phyloP scores from a whole-genome alignment of 2,329 filamentous ascomycete genomes.

The Aspergillus ruber region DNA sequence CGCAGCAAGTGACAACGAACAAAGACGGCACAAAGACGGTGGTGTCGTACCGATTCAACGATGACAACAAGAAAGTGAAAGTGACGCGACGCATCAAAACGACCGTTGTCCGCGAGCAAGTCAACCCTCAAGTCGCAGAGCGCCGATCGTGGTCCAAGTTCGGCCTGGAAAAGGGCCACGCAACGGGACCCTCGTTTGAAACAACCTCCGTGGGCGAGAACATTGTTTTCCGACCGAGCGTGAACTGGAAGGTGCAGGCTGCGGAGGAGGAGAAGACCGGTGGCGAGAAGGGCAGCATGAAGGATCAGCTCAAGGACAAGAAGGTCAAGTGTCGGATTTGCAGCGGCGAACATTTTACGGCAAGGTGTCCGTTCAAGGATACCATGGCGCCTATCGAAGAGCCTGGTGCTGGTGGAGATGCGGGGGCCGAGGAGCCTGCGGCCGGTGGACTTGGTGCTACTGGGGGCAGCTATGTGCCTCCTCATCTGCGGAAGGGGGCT shows the following conservation, averaged over 20 bases:
- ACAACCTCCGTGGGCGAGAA: conserved; percentile 95
- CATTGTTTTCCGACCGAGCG: conserved; percentile 88
- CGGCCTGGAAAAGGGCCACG: conserved; percentile 79
- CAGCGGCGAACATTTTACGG: conserved; percentile 97
- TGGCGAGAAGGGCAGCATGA: conserved; percentile 55
- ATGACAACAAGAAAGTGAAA: conserved; percentile 93
- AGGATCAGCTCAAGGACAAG: conserved; percentile 82
- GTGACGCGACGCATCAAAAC: conserved; percentile 92
- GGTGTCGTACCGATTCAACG: conserved; percentile 82
- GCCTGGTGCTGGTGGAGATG: conserved; percentile 32
- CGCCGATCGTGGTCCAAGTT: conserved; percentile 92
- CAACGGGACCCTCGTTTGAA: conserved; percentile 72
- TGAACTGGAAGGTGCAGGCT: conserved; percentile 90
- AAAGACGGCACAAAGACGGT: conserved; percentile 98
- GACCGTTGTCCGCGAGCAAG: conserved; percentile 82
- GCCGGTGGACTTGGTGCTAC: conserved; percentile 54
- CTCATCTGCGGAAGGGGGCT: conserved; percentile 71
- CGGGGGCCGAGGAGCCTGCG: conserved; percentile 39
- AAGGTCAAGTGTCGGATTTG: conserved; percentile 99
- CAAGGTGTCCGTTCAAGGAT: conserved; percentile 98
- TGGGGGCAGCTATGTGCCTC: conserved; percentile 87
- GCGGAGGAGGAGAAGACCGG: conserved; percentile 56
- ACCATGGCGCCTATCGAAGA: conserved; percentile 75
- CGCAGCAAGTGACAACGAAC: conserved; percentile 85
- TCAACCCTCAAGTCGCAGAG: conserved; percentile 95